phyloP scores from a whole-genome alignment of 208 protist genomes.

The Naegleria gruberi region DNA sequence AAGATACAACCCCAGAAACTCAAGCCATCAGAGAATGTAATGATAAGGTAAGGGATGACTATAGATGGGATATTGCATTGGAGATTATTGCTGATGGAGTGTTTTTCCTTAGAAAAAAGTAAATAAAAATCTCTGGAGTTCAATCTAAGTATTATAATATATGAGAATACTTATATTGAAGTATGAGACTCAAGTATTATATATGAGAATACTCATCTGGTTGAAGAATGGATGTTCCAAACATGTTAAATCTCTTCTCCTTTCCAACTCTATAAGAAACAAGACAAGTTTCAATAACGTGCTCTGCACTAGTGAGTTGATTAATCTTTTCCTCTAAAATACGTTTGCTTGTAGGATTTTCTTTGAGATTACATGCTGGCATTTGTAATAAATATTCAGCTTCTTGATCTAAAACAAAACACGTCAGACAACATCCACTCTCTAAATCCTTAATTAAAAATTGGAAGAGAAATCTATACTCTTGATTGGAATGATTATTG shows the following conservation, averaged over 20 bases:
- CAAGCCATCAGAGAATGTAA: conserved; percentile 40
- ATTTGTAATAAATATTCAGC: neutral
- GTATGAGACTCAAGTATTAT: too few species aligned
- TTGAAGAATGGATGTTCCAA: too few species aligned
- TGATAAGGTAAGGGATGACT: conserved; percentile 44
- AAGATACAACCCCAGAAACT: conserved; percentile 16
- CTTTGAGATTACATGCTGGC: neutral
- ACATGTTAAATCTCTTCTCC: neutral
- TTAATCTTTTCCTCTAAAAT: neutral
- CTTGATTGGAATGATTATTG: neutral
- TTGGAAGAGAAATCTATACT: neutral
- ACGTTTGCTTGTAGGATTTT: neutral
- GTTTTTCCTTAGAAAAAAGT: conserved; percentile 41
- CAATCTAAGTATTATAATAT: too few species aligned
- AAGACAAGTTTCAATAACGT: neutral
- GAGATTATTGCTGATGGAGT: conserved; percentile 47
- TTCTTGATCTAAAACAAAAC: neutral
- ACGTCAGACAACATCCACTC: neutral
- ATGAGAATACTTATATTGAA: too few species aligned
- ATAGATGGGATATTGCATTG: conserved; percentile 50
- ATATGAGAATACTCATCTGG: too few species aligned
- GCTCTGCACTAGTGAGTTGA: neutral
- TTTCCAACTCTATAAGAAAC: neutral
- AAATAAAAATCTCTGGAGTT: too few species aligned
- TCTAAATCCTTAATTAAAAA: neutral